These are phyloP conservation scores for Paracoccidioides lutzii DNA, from an alignment of 2,329 filamentous ascomycete species.

Conservation along the genomic window DNA sequence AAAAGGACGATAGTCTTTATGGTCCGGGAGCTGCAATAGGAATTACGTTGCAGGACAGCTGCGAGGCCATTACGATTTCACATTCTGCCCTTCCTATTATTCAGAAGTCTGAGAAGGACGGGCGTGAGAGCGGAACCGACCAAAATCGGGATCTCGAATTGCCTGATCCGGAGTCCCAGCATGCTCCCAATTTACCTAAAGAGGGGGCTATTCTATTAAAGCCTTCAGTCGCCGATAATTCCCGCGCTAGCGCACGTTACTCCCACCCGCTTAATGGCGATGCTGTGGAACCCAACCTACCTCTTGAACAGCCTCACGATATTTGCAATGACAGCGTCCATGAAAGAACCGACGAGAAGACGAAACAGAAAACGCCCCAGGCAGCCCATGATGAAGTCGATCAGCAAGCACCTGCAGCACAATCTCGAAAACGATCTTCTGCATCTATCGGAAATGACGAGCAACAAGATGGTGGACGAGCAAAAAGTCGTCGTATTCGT, in stretches of 20 bases:
- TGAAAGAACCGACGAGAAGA: not conserved
- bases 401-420: constrained; percentile 19
- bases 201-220: not conserved
- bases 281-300: not conserved
- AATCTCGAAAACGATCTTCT: constrained; percentile 46
- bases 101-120: not conserved
- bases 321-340: not conserved
- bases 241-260: not conserved
- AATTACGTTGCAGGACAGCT: constrained; percentile 28
- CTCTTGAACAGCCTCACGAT: not conserved
- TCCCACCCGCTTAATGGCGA: not conserved
- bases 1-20: constrained; percentile 16
- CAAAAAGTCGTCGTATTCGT: constrained; percentile 48
- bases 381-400: constrained; percentile 18
- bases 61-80: constrained; percentile 10
- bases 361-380: constrained; percentile 11
- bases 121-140: not conserved
- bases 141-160: not conserved
- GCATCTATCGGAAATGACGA: constrained; percentile 48
- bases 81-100: constrained; percentile 8
- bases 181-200: not conserved
- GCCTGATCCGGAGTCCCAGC: not conserved
- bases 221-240: not conserved
- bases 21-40: constrained; percentile 29
- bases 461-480: constrained; percentile 41